Conservation (phyloP, 305 asterid species). For the Solanum aculeatissimum region DNA sequence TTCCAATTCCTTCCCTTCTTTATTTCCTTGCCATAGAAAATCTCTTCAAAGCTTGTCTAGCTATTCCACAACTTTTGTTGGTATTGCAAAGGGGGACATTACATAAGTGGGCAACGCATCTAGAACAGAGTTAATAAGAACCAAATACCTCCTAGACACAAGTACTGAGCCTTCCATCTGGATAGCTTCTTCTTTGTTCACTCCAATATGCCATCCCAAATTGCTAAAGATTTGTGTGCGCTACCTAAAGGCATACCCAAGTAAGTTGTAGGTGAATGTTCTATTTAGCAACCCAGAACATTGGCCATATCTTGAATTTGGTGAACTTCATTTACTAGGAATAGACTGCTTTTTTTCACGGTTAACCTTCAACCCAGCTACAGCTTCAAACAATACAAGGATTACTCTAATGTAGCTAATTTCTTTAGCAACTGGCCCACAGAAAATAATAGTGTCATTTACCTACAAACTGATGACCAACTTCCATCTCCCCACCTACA, state of each 20-base stretch:
- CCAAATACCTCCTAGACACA: background rate
- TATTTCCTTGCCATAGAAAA: background rate
- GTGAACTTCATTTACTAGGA: background rate
- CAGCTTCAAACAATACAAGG: background rate
- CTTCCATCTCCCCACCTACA: background rate
- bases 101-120: background rate
- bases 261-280: background rate
- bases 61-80: background rate
- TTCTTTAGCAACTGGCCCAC: background rate
- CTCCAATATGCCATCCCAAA: background rate
- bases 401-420: background rate
- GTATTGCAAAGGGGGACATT: background rate
- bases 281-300: background rate
- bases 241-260: background rate
- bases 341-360: background rate
- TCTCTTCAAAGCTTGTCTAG: background rate
- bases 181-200: background rate
- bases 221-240: background rate
- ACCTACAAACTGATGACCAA: background rate
- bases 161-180: background rate
- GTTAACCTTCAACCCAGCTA: background rate
- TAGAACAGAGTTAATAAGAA: background rate
- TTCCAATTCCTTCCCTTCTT: background rate
- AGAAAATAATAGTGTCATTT: background rate
- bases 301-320: background rate